Base-by-base conservation (phyloP, 2,329 filamentous ascomycete species). In the Zymoseptoria ardabiliae region DNA sequence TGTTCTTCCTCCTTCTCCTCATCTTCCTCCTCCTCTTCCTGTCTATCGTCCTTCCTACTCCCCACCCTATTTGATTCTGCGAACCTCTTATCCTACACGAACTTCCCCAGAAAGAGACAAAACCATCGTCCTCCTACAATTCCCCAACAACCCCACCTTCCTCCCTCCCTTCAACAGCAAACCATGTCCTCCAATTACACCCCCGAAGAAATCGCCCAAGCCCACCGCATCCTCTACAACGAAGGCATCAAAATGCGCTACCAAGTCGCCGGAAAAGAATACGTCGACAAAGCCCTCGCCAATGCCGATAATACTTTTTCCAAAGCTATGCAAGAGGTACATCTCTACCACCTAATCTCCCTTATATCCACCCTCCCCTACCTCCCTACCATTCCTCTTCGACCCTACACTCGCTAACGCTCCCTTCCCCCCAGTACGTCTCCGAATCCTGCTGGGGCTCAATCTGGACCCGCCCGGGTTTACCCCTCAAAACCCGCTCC, bases 361-460 rank as follows among this genome's bases (percentile, higher is more conserved):
- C n/a, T n/a, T n/a, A 2, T 23, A 23, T 23, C 22, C 13, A 10
- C 1, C 22, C 22, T 23, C 17, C 48, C 41, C 11, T 4, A 30
- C 13, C 22, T 7, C 21, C 55, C 22, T 28, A 9, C 55, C 17
- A n/a, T n/a, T n/a, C n/a, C n/a, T n/a, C n/a, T n/a, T n/a, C n/a
- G n/a, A n/a, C n/a, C n/a, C n/a, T n/a, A n/a, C n/a, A n/a, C n/a
- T n/a, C 28, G 11, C 35, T 41, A 13, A 11, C 11, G 35, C 35
- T 41, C 10, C 59, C 9, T 20, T 49, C 25, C 13, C 52, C 8
- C 22, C 19, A 72, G 71, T 72, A 70, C 45, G 80, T 85, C 1
- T 86, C 84, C 0, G 84, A 87, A 72, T 82, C 78, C 69, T 83
- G 81, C 73, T 88, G 85, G 85, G 85, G 84, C 13, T 79, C 79